phyloP scores from a whole-genome alignment of 139 green algal species.

The Diplosphaera chodatii region DNA sequence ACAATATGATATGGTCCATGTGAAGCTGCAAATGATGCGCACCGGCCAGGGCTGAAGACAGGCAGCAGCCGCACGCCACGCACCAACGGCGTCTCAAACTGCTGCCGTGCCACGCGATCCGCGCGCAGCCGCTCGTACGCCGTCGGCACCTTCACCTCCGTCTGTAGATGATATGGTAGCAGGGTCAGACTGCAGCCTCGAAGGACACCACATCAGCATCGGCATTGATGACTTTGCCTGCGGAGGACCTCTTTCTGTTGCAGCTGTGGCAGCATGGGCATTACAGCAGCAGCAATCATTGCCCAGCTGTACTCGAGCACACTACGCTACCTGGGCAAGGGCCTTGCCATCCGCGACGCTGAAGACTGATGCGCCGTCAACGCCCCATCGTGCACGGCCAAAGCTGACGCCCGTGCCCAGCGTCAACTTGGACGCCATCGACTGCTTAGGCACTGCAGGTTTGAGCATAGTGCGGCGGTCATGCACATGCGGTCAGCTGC shows the following conservation, averaged over 20 bases:
- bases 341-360: conserved; percentile 34
- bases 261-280: no score
- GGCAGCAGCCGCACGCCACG: conserved; percentile 16
- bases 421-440: background rate
- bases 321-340: conserved; percentile 24
- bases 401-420: conserved; percentile 18
- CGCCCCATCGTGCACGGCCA: conserved; percentile 10
- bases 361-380: conserved; percentile 35
- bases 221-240: no score
- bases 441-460: background rate
- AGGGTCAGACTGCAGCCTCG: no score
- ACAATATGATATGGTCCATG: no score
- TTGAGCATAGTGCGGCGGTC: no score
- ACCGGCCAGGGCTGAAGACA: conserved; percentile 18
- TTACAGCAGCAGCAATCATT: no score
- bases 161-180: no score
- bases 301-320: no score
- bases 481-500: no score
- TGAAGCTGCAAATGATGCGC: no score
- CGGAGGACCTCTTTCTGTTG: no score
- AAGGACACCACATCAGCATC: no score
- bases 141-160: conserved; percentile 10
- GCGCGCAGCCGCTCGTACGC: conserved; percentile 29
- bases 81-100: conserved; percentile 27
- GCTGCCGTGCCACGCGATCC: conserved; percentile 14